Base-by-base conservation (phyloP, 345 rosid species). In the Aquilaria malaccensis region DNA sequence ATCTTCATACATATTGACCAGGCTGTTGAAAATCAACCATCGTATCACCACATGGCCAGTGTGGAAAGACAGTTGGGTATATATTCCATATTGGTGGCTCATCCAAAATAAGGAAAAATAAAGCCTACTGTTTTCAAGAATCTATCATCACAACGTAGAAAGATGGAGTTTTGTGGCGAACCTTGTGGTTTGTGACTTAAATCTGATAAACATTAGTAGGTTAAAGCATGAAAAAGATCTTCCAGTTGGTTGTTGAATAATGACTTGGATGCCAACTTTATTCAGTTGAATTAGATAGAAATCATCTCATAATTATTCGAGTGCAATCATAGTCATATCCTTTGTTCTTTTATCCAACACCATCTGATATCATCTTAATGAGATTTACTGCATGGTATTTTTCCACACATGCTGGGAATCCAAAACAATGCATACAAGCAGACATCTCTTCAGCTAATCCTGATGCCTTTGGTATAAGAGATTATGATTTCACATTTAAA, bases 251-350 rank as follows among this genome's bases (percentile, higher is more conserved):
- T 77, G 87, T 67, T 81, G 86, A 74, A 71, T 43, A 65, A 73
- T 86, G 91, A 84, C 88, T 73, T 77, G 94, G 85, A 86, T 63
- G 72, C 79, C 91, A 83, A 76, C 81, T 77, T 79, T 72, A 50
- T 58, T 66, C 55, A 70, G 77, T 81, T 78, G 81, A 79, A 69
- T 80, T 82, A 79, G 73, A 78, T 65, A 72, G 87, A 83, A 56
- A 62, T 78, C 85, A 70, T 74, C 63, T 50, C 61, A 55, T 64
- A 11, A 59, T 41, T 60, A 29, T 66, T 65, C 54, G 41, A 11
- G 45, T 7, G 1, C 46, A 52, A 46, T 31, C 37, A 59, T 30
- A 9, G 57, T 59, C 0, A 15, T 53, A 22, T 33, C 37, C 33
- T 14, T 30, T 60, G 0, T 58, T 41, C 45, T 15, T 66, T 59